These are phyloP conservation scores for Capronia coronata DNA, from an alignment of 2,329 filamentous ascomycete genomes.

Conservation along the genomic window DNA sequence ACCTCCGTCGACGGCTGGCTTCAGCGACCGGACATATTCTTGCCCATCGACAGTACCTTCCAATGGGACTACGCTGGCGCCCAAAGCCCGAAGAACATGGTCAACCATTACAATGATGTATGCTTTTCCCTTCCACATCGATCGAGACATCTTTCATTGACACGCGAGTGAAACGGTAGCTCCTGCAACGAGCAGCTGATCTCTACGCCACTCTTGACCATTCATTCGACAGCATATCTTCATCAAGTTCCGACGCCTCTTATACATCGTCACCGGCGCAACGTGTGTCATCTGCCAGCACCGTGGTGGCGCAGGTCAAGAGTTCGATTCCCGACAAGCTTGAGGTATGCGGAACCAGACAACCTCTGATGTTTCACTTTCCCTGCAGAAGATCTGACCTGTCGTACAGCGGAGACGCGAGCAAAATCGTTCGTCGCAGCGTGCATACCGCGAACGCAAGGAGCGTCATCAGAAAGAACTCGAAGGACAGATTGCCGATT, in stretches of 20 bases:
- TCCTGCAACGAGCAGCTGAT: constrained; percentile 21
- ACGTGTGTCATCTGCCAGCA: constrained; percentile 8
- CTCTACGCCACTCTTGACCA: constrained; percentile 24
- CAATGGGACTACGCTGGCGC: constrained; percentile 21
- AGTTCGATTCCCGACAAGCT: constrained; percentile 27
- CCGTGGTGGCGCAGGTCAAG: constrained; percentile 17
- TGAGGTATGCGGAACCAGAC: constrained; percentile 15
- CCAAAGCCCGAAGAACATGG: constrained; percentile 22
- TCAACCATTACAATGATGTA: constrained; percentile 24
- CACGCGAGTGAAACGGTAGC: constrained; percentile 4
- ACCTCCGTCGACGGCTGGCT: constrained; percentile 17
- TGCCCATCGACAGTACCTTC: constrained; percentile 16
- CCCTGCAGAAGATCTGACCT: constrained; percentile 2
- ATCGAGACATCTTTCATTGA: not conserved
- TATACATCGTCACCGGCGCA: constrained; percentile 17
- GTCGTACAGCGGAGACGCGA: constrained; percentile 22
- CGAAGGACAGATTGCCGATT: constrained; percentile 48
- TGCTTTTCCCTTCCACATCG: not conserved
- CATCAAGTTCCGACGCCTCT: constrained; percentile 18
- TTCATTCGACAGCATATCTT: constrained; percentile 20
- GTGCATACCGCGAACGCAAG: constrained; percentile 92
- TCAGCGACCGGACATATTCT: constrained; percentile 15
- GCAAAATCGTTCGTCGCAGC: constrained; percentile 49
- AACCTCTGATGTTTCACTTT: not conserved
- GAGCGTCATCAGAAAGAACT: constrained; percentile 90